These are phyloP conservation scores for Saccharum hybrid DNA, from an alignment of 202 grass and related monocot genomes.

Conservation along the genomic window DNA sequence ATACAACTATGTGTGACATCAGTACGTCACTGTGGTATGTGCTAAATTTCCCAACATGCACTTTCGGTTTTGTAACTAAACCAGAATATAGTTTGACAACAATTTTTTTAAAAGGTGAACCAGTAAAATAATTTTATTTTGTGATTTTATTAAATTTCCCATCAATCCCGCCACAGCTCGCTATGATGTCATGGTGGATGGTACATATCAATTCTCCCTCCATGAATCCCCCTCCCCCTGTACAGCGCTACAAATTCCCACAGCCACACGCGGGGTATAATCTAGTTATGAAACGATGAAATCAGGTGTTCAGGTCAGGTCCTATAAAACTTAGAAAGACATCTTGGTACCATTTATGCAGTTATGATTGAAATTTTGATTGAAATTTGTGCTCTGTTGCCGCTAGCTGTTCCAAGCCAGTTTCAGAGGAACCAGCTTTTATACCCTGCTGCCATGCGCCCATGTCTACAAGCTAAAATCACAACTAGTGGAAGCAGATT, in stretches of 20 bases:
- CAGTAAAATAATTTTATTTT: background rate
- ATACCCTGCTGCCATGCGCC: background rate
- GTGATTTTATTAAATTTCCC: background rate
- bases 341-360: background rate
- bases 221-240: background rate
- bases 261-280: background rate
- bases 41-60: background rate
- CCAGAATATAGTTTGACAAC: background rate
- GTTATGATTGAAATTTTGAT: background rate
- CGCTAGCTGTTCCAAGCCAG: background rate
- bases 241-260: background rate
- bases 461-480: background rate
- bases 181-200: background rate
- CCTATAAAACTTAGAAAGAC: background rate
- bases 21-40: background rate
- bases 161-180: background rate
- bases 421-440: slow-evolving; percentile 1
- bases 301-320: background rate
- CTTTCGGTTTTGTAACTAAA: background rate
- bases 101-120: background rate
- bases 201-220: slow-evolving; percentile 1
- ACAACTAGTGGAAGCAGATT: background rate
- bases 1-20: background rate
- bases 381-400: background rate
- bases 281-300: background rate